Evolutionary conservation across 768 basidiomycete species (phyloP).

Genomic region (Agaricus bisporus): DNA sequence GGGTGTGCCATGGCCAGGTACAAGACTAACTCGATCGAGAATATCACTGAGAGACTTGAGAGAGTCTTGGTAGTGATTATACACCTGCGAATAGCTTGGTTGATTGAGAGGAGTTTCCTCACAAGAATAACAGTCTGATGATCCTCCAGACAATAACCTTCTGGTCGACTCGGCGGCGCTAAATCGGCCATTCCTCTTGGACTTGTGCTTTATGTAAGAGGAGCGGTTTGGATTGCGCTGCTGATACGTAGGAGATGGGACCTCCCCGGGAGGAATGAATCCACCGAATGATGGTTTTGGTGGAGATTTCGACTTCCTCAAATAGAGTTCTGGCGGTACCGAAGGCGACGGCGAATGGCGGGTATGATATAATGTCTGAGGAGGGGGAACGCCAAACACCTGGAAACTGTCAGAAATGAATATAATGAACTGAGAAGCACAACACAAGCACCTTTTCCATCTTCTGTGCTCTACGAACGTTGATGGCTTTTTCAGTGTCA

Average conservation of each 20-base stretch:
- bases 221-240: slow-evolving; percentile 43
- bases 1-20: slow-evolving; percentile 1
- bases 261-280: slow-evolving; percentile 14
- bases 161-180: slow-evolving; percentile 60
- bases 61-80: slow-evolving; percentile 76
- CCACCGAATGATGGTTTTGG: slow-evolving; percentile 15
- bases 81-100: slow-evolving; percentile 39
- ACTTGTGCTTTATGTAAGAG: slow-evolving; percentile 37
- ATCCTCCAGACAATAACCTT: slow-evolving; percentile 36
- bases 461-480: slow-evolving; percentile 75
- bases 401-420: slow-evolving; percentile 20
- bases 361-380: slow-evolving; percentile 73
- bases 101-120: slow-evolving; percentile 12
- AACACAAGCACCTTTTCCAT: slow-evolving; percentile 70
- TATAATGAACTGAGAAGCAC: not conserved
- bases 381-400: slow-evolving; percentile 81
- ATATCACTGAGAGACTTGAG: slow-evolving; percentile 78
- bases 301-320: slow-evolving; percentile 6
- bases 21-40: slow-evolving; percentile 61
- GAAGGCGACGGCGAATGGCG: slow-evolving; percentile 40
- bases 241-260: slow-evolving; percentile 15
- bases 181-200: slow-evolving; percentile 42
- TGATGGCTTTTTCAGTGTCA: slow-evolving; percentile 70
- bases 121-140: slow-evolving; percentile 3
- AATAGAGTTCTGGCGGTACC: slow-evolving; percentile 16